Base-by-base conservation (phyloP, 2,329 filamentous ascomycete species). In the Knufia fluminis region DNA sequence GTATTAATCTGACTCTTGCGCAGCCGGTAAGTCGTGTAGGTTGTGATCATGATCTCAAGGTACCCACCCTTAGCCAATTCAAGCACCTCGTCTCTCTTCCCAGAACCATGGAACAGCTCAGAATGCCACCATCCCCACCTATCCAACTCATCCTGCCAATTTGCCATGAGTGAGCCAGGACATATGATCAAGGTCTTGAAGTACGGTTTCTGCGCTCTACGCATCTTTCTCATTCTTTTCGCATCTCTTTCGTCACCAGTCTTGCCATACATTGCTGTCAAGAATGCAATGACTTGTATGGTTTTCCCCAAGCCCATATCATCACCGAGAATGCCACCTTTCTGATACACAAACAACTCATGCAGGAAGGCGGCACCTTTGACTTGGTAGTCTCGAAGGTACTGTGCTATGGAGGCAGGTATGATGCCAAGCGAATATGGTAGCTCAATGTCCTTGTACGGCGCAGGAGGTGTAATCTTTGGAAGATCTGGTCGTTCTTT, bases 251-350 rank as follows among this genome's bases (percentile, higher is more conserved):
- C 84, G 59, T 95, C 91, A 1, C 83, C 91, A 1, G 86, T 94
- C 68, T 98, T 98, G 6, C 92, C 92, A 63, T 95, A 98, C 0
- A 89, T 90, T 1, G 82, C 88, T 0, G 88, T 86, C 19, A 98
- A 71, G 57, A 98, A 97, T 0, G 90, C 86, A 50, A 89, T 92
- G 22, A 98, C 87, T 65, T 98, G 92, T 2, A 98, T 87, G 0
- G 92, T 98, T 67, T 98, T 98, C 0, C 92, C 92, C 26, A 98
- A 68, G 17, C 92, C 92, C 92, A 98, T 98, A 61, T 98, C 92
- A 62, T 98, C 92, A 2, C 91, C 90, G 0, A 98, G 74, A 19
- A 98, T 86, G 1, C 86, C 88, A 1, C 92, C 92, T 58, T 83
- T 84, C 61, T 98, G 92, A 57, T 87, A 91, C 3, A 96, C 84